Conservation (phyloP, 129 eudicot genomes). For the Tanacetum coccineum region DNA sequence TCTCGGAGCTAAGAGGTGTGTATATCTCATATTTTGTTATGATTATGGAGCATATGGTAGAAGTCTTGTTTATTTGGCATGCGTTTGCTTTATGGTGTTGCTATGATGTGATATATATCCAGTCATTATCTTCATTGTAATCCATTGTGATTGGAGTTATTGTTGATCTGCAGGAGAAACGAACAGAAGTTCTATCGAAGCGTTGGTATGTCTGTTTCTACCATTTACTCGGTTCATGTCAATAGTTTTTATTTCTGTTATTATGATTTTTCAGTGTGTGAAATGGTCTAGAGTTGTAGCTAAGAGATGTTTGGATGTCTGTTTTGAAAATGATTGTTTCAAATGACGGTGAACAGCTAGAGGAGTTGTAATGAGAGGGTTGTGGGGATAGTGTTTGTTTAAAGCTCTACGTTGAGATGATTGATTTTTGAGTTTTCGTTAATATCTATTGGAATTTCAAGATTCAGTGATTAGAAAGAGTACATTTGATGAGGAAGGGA, state of each 20-base stretch:
- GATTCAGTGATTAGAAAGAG: too few species aligned
- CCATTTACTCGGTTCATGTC: background rate
- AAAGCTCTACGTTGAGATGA: too few species aligned
- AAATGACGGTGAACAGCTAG: too few species aligned
- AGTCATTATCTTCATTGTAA: background rate
- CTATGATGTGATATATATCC: too few species aligned
- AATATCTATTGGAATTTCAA: too few species aligned
- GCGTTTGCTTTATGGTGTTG: too few species aligned
- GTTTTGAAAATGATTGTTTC: too few species aligned
- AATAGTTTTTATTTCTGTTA: background rate
- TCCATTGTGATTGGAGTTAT: background rate
- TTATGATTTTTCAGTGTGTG: background rate
- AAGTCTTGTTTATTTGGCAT: too few species aligned
- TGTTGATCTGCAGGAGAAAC: conserved; percentile 55
- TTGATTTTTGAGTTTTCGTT: too few species aligned
- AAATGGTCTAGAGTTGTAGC: background rate
- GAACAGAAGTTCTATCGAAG: conserved; percentile 59
- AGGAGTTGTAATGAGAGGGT: too few species aligned
- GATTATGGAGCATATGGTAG: background rate
- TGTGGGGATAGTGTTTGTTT: too few species aligned
- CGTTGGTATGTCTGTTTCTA: conserved; percentile 45
- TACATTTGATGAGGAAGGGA: too few species aligned
- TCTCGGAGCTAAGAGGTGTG: conserved; percentile 75
- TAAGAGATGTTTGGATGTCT: background rate
- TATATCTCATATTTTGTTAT: background rate